phyloP scores from a whole-genome alignment of 306 rosid genomes.

The Lathyrus aphaca region DNA sequence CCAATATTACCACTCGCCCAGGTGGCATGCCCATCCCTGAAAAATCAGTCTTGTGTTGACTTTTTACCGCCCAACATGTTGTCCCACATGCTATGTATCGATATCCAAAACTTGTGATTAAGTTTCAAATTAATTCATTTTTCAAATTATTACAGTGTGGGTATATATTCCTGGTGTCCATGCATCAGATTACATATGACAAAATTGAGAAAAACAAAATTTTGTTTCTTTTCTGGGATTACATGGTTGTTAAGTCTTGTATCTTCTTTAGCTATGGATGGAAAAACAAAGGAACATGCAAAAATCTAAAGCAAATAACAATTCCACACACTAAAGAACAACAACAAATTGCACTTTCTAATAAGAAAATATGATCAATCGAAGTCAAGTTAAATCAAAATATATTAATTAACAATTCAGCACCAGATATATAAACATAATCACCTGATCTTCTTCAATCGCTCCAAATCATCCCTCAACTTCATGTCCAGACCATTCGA shows the following conservation, averaged over 20 bases:
- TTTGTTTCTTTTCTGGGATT: background rate
- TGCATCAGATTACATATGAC: background rate
- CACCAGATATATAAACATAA: background rate
- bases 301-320: background rate
- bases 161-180: too few relatives aligned
- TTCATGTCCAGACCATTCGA: constrained; percentile 51
- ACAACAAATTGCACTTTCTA: background rate
- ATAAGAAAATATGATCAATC: background rate
- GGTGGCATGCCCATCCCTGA: background rate
- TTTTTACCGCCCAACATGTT: too few relatives aligned
- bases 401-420: background rate
- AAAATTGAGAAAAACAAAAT: background rate
- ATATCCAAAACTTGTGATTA: too few relatives aligned
- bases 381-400: background rate
- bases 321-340: background rate
- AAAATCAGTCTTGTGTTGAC: background rate
- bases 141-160: too few relatives aligned
- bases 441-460: constrained; percentile 52
- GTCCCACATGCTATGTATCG: background rate
- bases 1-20: background rate
- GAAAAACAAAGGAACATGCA: background rate
- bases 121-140: too few relatives aligned
- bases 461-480: constrained; percentile 53
- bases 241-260: background rate
- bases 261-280: background rate